Percentiles rank a stretch among this genome's conserved stretches.
Conservation (phyloP, 805 yeast genomes). For the Candida ortonii region DNA sequence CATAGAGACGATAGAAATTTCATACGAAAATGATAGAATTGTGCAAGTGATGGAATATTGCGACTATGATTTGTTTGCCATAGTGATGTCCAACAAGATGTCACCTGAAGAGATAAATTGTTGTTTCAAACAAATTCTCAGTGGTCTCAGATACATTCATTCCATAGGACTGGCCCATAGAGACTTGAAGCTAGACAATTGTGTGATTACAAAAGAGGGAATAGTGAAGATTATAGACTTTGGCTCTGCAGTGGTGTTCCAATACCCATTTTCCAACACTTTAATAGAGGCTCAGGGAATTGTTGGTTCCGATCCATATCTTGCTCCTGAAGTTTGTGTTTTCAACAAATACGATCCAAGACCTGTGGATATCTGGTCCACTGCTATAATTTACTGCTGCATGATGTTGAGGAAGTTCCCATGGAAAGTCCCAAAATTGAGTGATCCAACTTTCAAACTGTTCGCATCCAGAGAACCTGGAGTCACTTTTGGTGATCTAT, state of each 20-base stretch:
- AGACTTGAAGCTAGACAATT: conserved; percentile 87
- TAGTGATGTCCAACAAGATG: conserved; percentile 93
- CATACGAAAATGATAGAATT: conserved; percentile 82
- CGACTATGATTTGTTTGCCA: conserved; percentile 88
- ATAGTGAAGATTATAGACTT: conserved; percentile 89
- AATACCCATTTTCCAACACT: conserved; percentile 76
- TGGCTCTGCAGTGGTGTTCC: conserved; percentile 89
- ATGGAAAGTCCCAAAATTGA: conserved; percentile 85
- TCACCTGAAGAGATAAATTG: conserved; percentile 73
- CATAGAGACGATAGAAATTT: conserved; percentile 86
- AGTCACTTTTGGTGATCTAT: conserved; percentile 59
- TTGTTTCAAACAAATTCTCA: conserved; percentile 82
- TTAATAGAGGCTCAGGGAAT: conserved; percentile 78
- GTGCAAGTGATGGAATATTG: conserved; percentile 94
- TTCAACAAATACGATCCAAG: conserved; percentile 83
- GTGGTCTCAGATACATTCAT: conserved; percentile 80
- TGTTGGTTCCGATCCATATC: conserved; percentile 84
- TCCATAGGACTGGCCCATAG: conserved; percentile 85
- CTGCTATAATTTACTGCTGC: conserved; percentile 87
- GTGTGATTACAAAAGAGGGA: conserved; percentile 80
- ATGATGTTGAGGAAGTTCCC: conserved; percentile 91
- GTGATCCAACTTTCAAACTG: conserved; percentile 79
- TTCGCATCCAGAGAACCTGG: conserved; percentile 75
- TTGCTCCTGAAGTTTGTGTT: conserved; percentile 90
- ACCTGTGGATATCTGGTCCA: conserved; percentile 93